Base-by-base conservation (phyloP, 495 filamentous ascomycete species). In the Podospora bellae-mahoneyi region DNA sequence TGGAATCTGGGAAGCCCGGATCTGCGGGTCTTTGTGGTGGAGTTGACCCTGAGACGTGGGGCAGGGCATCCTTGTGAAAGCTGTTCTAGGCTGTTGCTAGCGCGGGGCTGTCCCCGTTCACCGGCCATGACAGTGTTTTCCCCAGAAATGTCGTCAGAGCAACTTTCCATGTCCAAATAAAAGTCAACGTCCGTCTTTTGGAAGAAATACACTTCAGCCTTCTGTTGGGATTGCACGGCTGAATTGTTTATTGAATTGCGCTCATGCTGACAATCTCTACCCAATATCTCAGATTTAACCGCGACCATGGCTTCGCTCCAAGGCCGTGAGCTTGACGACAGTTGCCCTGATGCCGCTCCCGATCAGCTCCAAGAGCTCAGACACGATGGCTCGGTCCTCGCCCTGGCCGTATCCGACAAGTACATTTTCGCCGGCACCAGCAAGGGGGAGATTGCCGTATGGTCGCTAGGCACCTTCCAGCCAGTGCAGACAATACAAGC, bases 381-480 rank as follows among this genome's bases (percentile, higher is more conserved):
- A 67, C 89, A 92, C 74, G 82, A 87, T 69, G 87, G 84, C 73
- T 92, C 90, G 3, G 91, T 94, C 48, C 86, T 95, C 20, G 82
- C 89, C 0, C 82, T 95, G 44, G 88, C 84, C 0, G 84, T 93
- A 13, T 88, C 85, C 2, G 80, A 87, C 69, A 74, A 79, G 3
- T 80, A 77, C 75, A 85, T 95, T n/a, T 95, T 91, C 79, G 92
- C 94, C 23, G 95, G 94, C 44, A 92, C 94, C 19, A 93, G 97
- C 75, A 91, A 89, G 60, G 95, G 95, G 64, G 92, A 97, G 78
- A 94, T 99, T 66, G 79, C 95, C 62, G 91, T 93, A 26, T 98
- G 92, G 93, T 91, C 89, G 3, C 83, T 98, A 32, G 88, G 90
- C 71, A 94, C 93, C 2, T 97, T 90, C 77, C 89, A 94, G 76